A percentile compares a stretch with the other conserved stretches of the same genome.
Conservation (phyloP, 202 grass and related monocot genomes). For the Panicum virgatum region DNA sequence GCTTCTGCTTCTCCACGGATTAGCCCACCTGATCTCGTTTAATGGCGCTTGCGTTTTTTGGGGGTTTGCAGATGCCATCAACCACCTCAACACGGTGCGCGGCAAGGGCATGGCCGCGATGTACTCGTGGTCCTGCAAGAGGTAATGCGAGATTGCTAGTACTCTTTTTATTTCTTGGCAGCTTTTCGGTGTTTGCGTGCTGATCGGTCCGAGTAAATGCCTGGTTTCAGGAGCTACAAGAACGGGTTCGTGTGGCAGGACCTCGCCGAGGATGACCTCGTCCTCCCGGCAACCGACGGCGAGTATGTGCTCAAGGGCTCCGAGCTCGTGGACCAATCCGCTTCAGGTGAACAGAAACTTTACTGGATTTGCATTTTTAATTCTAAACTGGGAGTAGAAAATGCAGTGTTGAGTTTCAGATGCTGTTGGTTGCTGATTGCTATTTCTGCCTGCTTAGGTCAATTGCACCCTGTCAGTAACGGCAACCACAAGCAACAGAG, state of each 20-base stretch:
- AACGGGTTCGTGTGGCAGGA: conserved; percentile 99
- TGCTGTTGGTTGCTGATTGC: not conserved
- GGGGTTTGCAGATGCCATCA: conserved; percentile 64
- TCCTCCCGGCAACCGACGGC: conserved; percentile 73
- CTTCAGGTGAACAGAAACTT: conserved; percentile 52
- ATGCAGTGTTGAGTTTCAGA: conserved; percentile 5
- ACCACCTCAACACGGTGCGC: conserved; percentile 73
- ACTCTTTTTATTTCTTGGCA: not conserved
- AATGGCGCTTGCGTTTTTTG: not conserved
- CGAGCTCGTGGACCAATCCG: conserved; percentile 68
- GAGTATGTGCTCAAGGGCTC: conserved; percentile 99
- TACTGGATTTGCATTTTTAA: not conserved
- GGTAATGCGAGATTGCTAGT: conserved; percentile 31
- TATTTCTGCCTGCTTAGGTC: conserved; percentile 43
- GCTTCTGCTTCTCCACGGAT: not conserved
- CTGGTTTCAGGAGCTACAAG: conserved; percentile 88
- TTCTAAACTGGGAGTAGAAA: not conserved
- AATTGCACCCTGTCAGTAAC: conserved; percentile 41
- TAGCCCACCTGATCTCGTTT: not conserved
- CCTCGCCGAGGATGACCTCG: conserved; percentile 81
- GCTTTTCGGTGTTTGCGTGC: not conserved
- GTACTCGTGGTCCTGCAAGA: conserved; percentile 99
- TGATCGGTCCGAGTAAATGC: not conserved
- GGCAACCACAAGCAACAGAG: conserved; percentile 57
- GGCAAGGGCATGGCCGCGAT: conserved; percentile 81